A percentile compares a stretch with the other conserved stretches of the same genome.
These are phyloP conservation scores for Cyclospora cayetanensis DNA, from an alignment of 169 alveolate genomes.

Conservation along the genomic window DNA sequence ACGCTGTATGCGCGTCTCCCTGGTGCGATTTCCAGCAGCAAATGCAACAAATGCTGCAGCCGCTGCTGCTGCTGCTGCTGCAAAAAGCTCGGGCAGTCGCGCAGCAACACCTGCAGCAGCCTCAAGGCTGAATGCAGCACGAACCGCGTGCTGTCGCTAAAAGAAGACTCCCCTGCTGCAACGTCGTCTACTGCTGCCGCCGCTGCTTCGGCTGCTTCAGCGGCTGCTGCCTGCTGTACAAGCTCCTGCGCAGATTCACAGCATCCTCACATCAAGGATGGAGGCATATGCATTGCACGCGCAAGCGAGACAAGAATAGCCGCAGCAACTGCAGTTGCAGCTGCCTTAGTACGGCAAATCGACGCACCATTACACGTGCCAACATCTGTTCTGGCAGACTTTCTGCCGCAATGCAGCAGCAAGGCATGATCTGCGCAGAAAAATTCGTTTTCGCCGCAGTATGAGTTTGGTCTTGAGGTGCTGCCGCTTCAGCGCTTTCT, in stretches of 20 bases:
- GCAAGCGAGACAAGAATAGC: not conserved
- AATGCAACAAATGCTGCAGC: conserved; percentile 28
- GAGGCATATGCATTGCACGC: not conserved
- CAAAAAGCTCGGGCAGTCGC: conserved; percentile 19
- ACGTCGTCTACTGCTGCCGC: conserved; percentile 22
- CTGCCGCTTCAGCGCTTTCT: not conserved
- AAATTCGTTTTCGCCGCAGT: not conserved
- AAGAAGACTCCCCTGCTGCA: not conserved
- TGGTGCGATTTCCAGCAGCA: conserved; percentile 44
- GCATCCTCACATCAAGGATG: not conserved
- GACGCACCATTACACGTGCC: not conserved
- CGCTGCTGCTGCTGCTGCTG: conserved; percentile 44
- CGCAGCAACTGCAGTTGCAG: not conserved
- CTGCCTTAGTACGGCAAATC: not conserved
- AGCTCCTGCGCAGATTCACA: not conserved
- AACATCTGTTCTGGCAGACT: not conserved
- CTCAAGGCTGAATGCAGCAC: conserved; percentile 24
- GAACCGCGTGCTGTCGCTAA: conserved; percentile 6
- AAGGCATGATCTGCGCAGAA: not conserved
- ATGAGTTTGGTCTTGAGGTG: not conserved
- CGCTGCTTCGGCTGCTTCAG: not conserved
- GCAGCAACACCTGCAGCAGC: conserved; percentile 51
- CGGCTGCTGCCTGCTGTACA: conserved; percentile 13
- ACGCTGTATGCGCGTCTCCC: conserved; percentile 15
- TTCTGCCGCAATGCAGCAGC: conserved; percentile 44